A percentile compares a stretch with the other conserved stretches of the same genome.
Evolutionary conservation across 805 yeast species (phyloP).

Genomic region (Saturnispora zaruensis): DNA sequence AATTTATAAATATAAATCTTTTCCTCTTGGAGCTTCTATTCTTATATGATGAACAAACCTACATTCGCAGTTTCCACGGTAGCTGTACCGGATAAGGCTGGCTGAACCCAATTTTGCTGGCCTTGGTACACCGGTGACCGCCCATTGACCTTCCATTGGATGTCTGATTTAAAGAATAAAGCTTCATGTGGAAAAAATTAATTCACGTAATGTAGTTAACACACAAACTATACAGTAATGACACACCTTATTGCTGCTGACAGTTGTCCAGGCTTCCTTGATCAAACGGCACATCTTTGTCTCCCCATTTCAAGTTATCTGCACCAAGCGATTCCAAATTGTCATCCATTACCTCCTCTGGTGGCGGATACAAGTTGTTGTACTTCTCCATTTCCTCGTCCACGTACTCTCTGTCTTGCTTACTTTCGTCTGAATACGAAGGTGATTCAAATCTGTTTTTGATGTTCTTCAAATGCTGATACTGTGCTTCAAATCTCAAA

Average conservation of each 20-base stretch:
- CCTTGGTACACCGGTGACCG: constrained; percentile 81
- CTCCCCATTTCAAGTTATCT: constrained; percentile 22
- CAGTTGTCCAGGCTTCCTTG: constrained; percentile 50
- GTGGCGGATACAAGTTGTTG: constrained; percentile 75
- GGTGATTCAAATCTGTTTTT: constrained; percentile 59
- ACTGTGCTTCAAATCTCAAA: constrained; percentile 52
- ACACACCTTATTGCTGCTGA: constrained; percentile 29
- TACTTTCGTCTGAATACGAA: constrained; percentile 46
- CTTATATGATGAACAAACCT: constrained; percentile 64
- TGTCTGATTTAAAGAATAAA: constrained; percentile 51
- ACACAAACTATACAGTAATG: background rate
- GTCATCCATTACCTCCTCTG: constrained; percentile 51
- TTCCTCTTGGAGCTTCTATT: background rate
- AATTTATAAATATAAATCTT: background rate
- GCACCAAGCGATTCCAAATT: constrained; percentile 38
- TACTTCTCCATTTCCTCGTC: constrained; percentile 53
- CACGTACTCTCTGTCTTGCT: constrained; percentile 40
- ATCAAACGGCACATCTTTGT: constrained; percentile 47
- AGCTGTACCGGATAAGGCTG: constrained; percentile 51
- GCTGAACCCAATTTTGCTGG: constrained; percentile 51
- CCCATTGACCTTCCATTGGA: constrained; percentile 79
- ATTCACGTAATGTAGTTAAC: background rate
- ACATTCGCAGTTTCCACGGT: constrained; percentile 98
- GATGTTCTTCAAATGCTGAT: constrained; percentile 49
- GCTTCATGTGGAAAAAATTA: background rate